Conservation (phyloP, 768 basidiomycete species). For the Mycena amicta region DNA sequence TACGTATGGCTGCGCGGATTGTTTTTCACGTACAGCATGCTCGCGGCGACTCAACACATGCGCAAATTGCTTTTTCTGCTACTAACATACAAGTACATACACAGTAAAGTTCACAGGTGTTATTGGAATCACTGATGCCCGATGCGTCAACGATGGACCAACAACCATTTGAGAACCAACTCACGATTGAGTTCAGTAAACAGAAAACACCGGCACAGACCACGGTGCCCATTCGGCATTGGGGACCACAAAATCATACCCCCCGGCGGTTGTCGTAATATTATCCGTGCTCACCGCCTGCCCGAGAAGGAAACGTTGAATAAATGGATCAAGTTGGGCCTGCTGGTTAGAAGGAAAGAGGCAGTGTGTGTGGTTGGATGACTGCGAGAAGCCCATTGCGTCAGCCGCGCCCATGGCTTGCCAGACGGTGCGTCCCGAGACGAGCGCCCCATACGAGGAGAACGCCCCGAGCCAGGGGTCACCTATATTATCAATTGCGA, state of each 20-base stretch:
- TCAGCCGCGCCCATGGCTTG: slow-evolving; percentile 52
- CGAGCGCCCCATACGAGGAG: slow-evolving; percentile 53
- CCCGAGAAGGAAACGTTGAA: slow-evolving; percentile 57
- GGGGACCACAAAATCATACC: slow-evolving; percentile 14
- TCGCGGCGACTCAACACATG: no score
- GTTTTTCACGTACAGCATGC: no score
- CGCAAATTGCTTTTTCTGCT: no score
- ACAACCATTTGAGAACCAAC: neutral
- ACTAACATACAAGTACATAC: no score
- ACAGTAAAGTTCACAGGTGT: no score
- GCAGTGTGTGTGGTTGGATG: slow-evolving; percentile 58
- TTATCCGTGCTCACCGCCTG: slow-evolving; percentile 49
- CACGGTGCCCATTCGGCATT: slow-evolving; percentile 18
- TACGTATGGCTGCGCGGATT: no score
- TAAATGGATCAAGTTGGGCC: slow-evolving; percentile 50
- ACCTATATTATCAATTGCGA: slow-evolving; percentile 58
- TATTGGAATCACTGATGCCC: no score
- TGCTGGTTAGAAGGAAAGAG: slow-evolving; percentile 52
- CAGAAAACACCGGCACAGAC: slow-evolving; percentile 8
- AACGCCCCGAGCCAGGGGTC: slow-evolving; percentile 58
- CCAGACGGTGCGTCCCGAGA: slow-evolving; percentile 51
- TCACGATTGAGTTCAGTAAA: no score
- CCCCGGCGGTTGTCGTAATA: slow-evolving; percentile 43
- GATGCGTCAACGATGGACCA: no score
- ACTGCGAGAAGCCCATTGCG: slow-evolving; percentile 54